Base-by-base conservation (phyloP, 2,329 filamentous ascomycete genomes). In the Colletotrichum sublineola region DNA sequence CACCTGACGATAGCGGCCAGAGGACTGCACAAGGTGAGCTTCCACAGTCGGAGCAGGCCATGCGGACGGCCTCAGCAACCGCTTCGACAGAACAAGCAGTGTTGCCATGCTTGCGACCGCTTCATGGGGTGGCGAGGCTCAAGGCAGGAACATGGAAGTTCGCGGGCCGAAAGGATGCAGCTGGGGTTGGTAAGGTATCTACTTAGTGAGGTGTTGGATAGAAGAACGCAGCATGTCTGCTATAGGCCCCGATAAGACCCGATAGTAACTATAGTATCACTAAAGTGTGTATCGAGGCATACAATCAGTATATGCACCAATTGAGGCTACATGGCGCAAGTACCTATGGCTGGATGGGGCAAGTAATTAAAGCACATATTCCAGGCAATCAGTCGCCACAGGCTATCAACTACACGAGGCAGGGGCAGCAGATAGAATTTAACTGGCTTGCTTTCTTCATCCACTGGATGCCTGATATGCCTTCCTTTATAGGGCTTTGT, bases 31-130 rank as follows among this genome's bases (percentile, higher is more conserved):
- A 9, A 50, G 12, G 8, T 29, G 55, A n/a, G 55, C 15, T 50
- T 48, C 52, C 31, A n/a, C 42, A 5, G n/a, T 68, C 20, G 46
- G 18, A 12, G 53, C 15, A 8, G 24, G 46, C 48, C 50, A 42
- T 44, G 48, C 29, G 33, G 42, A 53, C 9, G 38, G 64, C 33
- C 29, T 53, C 5, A 55, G 44, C 38, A 57, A n/a, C n/a, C 44
- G 65, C 65, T 38, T 57, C 24, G 46, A 40, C 29, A 63, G 68
- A 56, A 31, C n/a, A 56, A 55, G 56, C 38, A 46, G 5, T 48
- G n/a, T n/a, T 42, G 38, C 46, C 68, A 67, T 70, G n/a, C 24
- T 42, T 65, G 33, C 50, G 24, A 12, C 42, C 50, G 57, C 11
- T 44, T n/a, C 38, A 12, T 44, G 8, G 31, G 38, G 8, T 18